Conservation (phyloP, 1,139 yeast species). For the Candida frijolesensis region DNA sequence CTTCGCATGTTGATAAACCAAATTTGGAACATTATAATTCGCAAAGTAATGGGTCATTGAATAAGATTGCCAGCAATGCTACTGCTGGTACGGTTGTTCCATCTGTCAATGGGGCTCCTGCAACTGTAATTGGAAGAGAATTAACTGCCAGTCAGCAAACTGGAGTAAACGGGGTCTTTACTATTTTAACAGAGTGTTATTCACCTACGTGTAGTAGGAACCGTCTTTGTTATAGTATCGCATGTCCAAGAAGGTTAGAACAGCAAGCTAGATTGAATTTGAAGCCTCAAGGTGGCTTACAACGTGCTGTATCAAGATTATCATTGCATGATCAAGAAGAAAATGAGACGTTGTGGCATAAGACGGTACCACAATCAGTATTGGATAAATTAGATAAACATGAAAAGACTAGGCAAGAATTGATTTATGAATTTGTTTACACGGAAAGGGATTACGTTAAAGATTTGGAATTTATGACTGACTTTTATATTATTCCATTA, state of each 20-base stretch:
- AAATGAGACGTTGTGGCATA: constrained; percentile 90
- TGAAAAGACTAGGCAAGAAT: constrained; percentile 92
- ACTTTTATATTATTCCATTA: constrained; percentile 90
- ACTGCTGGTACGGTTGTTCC: not conserved
- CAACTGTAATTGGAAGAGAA: constrained; percentile 12
- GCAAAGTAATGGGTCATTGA: constrained; percentile 4
- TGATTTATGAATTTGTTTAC: constrained; percentile 89
- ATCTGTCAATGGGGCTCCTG: not conserved
- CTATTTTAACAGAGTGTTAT: constrained; percentile 89
- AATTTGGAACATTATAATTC: constrained; percentile 9
- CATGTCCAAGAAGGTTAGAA: constrained; percentile 95
- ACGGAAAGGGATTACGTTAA: constrained; percentile 96
- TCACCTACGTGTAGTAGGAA: constrained; percentile 95
- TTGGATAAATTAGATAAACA: constrained; percentile 78
- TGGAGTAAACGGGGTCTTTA: constrained; percentile 87
- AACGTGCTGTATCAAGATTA: constrained; percentile 78
- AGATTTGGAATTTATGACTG: constrained; percentile 90
- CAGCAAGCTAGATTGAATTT: constrained; percentile 91
- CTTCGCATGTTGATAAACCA: constrained; percentile 16
- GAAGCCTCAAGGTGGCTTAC: constrained; percentile 87
- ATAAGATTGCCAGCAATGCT: constrained; percentile 1
- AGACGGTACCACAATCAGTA: constrained; percentile 81
- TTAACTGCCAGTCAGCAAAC: constrained; percentile 22
- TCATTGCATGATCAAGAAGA: constrained; percentile 79
- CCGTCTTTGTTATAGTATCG: constrained; percentile 86